A percentile compares a stretch with the other conserved stretches of the same genome.
Conservation (phyloP, 164 flowering plant genomes). For the Vitis labrusca region DNA sequence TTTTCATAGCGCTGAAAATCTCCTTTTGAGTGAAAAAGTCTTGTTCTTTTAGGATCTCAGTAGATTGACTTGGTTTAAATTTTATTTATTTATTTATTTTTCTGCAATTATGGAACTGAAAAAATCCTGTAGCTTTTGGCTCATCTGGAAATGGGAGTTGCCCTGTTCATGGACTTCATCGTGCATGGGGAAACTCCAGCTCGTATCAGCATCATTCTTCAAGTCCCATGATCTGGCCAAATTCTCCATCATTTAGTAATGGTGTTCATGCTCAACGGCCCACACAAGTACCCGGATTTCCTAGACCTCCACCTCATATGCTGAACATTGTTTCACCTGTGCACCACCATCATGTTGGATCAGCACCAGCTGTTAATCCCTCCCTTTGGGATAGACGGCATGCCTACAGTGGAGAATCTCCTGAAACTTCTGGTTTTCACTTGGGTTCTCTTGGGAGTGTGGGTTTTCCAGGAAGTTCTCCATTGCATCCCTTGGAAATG, state of each 20-base stretch:
- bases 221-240: constrained; percentile 49
- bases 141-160: constrained; percentile 49
- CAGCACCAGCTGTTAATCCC: constrained; percentile 25
- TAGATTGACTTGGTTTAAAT: no score
- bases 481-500: constrained; percentile 10
- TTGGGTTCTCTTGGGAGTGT: constrained; percentile 22
- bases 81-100: neutral
- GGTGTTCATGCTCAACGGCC: constrained; percentile 43
- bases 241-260: constrained; percentile 46
- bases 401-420: constrained; percentile 18
- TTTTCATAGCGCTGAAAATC: no score
- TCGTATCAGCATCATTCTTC: constrained; percentile 41
- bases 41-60: no score
- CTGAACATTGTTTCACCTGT: constrained; percentile 15
- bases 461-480: constrained; percentile 16
- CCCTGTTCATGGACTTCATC: constrained; percentile 44
- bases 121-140: constrained; percentile 32
- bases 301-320: constrained; percentile 34
- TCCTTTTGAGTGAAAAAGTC: no score
- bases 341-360: constrained; percentile 25
- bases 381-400: constrained; percentile 29
- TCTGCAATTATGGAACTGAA: neutral
- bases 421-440: constrained; percentile 19
- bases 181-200: constrained; percentile 42
- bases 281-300: constrained; percentile 42